Percentiles rank a stretch among this genome's conserved stretches.
Conservation (phyloP, 2,329 filamentous ascomycete genomes). For the Polychaeton citri region DNA sequence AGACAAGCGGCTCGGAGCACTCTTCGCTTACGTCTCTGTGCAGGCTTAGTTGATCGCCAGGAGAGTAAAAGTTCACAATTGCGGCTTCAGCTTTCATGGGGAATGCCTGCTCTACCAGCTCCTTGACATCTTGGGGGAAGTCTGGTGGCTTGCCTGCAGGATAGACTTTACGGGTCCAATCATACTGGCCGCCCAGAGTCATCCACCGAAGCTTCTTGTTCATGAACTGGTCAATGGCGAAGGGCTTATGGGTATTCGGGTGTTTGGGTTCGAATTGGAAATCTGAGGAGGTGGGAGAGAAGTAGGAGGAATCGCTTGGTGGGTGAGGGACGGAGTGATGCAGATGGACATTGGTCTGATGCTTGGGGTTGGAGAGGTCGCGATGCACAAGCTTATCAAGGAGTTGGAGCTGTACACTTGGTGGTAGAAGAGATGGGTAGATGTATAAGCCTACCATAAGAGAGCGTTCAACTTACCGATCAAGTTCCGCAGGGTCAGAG, state of each 20-base stretch:
- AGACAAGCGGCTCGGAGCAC: conserved; percentile 64
- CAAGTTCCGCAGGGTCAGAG: neutral
- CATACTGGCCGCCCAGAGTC: conserved; percentile 88
- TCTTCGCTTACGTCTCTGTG: conserved; percentile 90
- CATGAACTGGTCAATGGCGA: conserved; percentile 52
- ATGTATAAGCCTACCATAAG: conserved; percentile 53
- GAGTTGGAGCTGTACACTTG: conserved; percentile 52
- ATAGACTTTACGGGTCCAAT: conserved; percentile 84
- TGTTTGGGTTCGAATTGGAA: conserved; percentile 47
- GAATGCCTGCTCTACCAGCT: conserved; percentile 57
- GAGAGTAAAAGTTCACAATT: conserved; percentile 85
- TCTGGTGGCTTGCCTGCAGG: conserved; percentile 51
- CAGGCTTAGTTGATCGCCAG: conserved; percentile 80
- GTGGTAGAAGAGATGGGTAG: conserved; percentile 60
- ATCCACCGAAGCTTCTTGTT: conserved; percentile 81
- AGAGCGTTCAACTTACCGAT: neutral
- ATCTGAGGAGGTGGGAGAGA: conserved; percentile 29
- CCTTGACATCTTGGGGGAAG: conserved; percentile 62
- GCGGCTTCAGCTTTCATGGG: conserved; percentile 76
- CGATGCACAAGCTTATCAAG: conserved; percentile 63
- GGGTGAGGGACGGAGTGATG: conserved; percentile 63
- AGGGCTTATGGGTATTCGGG: conserved; percentile 56
- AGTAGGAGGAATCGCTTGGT: conserved; percentile 33
- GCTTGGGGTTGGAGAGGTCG: conserved; percentile 57
- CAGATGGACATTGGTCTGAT: conserved; percentile 82